Base-by-base conservation (phyloP, 2,329 filamentous ascomycete species). In the Lachnellula arida region DNA sequence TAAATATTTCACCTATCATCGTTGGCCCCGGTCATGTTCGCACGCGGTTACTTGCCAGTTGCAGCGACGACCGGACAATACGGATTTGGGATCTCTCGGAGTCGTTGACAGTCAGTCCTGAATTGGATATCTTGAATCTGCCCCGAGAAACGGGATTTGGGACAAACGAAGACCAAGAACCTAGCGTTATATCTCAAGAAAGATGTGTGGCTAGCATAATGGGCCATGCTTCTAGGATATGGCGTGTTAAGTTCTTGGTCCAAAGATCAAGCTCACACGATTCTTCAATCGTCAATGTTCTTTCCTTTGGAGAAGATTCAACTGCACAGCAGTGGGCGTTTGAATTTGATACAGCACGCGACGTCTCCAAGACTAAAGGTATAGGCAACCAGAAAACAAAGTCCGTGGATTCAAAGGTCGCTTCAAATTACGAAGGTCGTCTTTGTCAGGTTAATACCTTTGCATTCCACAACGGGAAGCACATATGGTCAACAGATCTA, bases 1-100 rank as follows among this genome's bases (percentile, higher is more conserved):
- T 99, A 2, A 80, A 85, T 34, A 87, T 97, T 37, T 96, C 91
- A 0, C 74, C 80, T 1, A 68, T 74, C 62, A 71, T 86, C 19
- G 58, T 60, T 6, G 62, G 73, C 22, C 59, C 69, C 1, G 70
- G 73, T 14, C 75, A 74, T 0, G 68, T 67, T 6, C 68, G 68
- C 19, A 74, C 76, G 25, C 78, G 88, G 51, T 71, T 96, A n/a
- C 77, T 99, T 35, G 89, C 87, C 14, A 97, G 89, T 65, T 99
- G 94, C 70, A 97, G 93, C 67, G 94, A 99, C 68, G 94, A 99
- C 72, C 81, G 94, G 50, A 96, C 91, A 0, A 84, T 99, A 22
- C 81, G 89, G 14, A 74, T 97, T 1, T 97, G 94, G 93, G 84
- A 96, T 67, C 82, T 97, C 7, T 54, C 57, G 5, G 56, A 52